Conservation (phyloP, 1,284 basidiomycete species). For the Cystobasidium slooffiae region DNA sequence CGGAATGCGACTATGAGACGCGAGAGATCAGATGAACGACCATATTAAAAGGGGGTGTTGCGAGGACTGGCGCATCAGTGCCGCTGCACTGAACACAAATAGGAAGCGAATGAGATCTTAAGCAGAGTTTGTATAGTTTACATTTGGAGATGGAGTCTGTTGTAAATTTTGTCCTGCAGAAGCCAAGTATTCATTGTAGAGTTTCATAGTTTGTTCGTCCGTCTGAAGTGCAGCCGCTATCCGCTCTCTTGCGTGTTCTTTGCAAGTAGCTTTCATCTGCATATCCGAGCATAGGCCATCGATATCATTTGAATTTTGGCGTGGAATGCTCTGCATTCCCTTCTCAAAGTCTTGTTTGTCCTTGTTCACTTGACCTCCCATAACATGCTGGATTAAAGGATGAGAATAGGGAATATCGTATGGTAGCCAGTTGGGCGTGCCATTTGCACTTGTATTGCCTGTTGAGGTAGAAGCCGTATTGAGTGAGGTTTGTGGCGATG, state of each 20-base stretch:
- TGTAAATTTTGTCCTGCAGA: neutral
- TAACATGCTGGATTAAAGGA: constrained; percentile 30
- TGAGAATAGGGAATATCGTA: constrained; percentile 31
- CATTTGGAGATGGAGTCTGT: neutral
- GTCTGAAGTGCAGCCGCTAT: constrained; percentile 28
- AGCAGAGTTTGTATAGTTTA: neutral
- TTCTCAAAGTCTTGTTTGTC: constrained; percentile 4
- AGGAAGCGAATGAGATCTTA: too few relatives aligned
- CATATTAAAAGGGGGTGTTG: too few relatives aligned
- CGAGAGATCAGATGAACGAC: too few relatives aligned
- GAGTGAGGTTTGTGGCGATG: neutral
- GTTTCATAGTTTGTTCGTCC: constrained; percentile 36
- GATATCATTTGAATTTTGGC: constrained; percentile 13
- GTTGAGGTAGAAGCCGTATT: neutral
- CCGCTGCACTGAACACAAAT: too few relatives aligned
- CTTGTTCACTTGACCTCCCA: neutral
- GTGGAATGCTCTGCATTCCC: constrained; percentile 1
- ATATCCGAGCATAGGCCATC: constrained; percentile 39
- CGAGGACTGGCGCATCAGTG: too few relatives aligned
- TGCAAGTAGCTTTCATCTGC: constrained; percentile 41
- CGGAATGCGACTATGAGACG: too few relatives aligned
- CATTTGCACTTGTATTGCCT: neutral
- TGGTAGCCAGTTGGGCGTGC: constrained; percentile 27
- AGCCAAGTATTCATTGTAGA: constrained; percentile 29
- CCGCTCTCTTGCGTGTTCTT: constrained; percentile 28